Evolutionary conservation across 805 yeast species (phyloP), one percentile per base, ranked within the genome.

Genomic region (Tetrapisispora fleetii): DNA sequence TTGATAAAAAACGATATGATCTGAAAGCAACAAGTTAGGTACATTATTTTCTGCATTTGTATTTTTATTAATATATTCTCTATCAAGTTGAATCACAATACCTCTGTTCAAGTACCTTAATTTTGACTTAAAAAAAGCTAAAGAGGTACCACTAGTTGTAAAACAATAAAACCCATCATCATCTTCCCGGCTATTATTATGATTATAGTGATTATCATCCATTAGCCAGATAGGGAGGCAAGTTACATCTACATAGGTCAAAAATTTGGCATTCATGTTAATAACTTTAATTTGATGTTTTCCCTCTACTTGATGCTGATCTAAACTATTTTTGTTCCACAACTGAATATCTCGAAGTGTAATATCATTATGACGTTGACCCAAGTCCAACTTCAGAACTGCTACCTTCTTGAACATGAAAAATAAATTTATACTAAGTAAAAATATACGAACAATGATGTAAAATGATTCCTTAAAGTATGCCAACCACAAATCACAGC

Each of bases 211-310:
- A 50, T 47, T 11, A 18, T 21, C 10, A 18, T 32, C 17, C 37
- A 50, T 3, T 44, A 40, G 19, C 68, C 68, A 64, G n/a, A 60
- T 27, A 1, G 68, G 68, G 35, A 63, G 38, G 38, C 50, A 57
- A 6, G 43, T 24, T 14, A 59, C 14, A 43, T 55, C 58, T 10
- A 63, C 55, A 38, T 61, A 61, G 22, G 52, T 54, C 3, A 56
- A 14, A 39, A 58, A 56, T 6, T 47, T 33, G 3, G 61, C 63
- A 21, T 45, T 57, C 18, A 49, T 36, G n/a, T 33, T 24, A 9
- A 43, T 38, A 13, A 27, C 24, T n/a, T 16, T 18, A 16, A 32
- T 45, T n/a, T 32, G 16, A 17, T 17, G 10, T 3, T 5, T 27
- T 30, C 18, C 17, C 1, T 21, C n/a, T 14, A 10, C 18, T 17